Evolutionary conservation across 768 basidiomycete species (phyloP).

Genomic region (Mycena indigotica): DNA sequence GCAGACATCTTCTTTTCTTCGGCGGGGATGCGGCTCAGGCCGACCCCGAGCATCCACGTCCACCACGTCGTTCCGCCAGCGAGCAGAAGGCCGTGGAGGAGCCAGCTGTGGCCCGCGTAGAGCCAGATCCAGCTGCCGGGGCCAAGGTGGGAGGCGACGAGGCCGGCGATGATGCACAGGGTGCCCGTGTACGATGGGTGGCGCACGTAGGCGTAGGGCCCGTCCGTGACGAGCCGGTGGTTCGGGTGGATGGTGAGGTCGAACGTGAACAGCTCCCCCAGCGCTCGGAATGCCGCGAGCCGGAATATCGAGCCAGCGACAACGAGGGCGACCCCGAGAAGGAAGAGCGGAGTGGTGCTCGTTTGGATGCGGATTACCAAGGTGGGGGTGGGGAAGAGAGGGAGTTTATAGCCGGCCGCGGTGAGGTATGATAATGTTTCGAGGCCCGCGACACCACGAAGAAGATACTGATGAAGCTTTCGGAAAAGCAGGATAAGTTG

Average conservation of each 20-base stretch:
- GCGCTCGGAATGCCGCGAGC: slow-evolving; percentile 53
- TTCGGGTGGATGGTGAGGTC: slow-evolving; percentile 56
- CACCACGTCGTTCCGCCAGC: slow-evolving; percentile 47
- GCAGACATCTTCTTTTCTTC: slow-evolving; percentile 54
- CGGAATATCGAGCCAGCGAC: slow-evolving; percentile 50
- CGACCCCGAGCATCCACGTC: slow-evolving; percentile 51
- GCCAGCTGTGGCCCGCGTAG: not conserved
- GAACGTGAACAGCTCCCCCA: slow-evolving; percentile 60
- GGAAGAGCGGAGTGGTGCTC: slow-evolving; percentile 44
- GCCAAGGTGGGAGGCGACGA: slow-evolving; percentile 49
- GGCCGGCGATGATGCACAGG: slow-evolving; percentile 48
- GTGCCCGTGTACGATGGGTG: slow-evolving; percentile 62
- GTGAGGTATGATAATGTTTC: slow-evolving; percentile 50
- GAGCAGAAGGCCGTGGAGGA: slow-evolving; percentile 39
- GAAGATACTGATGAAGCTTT: slow-evolving; percentile 51
- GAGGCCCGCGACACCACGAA: slow-evolving; percentile 52
- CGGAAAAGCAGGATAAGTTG: not conserved
- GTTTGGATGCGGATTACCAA: slow-evolving; percentile 30
- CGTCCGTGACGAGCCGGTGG: slow-evolving; percentile 53
- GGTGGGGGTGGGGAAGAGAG: slow-evolving; percentile 38
- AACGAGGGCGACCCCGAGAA: slow-evolving; percentile 46
- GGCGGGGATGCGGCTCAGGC: slow-evolving; percentile 49
- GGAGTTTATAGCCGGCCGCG: slow-evolving; percentile 31
- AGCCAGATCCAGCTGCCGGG: slow-evolving; percentile 46
- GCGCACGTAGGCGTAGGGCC: slow-evolving; percentile 53